phyloP scores from a whole-genome alignment of 2,329 filamentous ascomycete genomes.

The Fusarium sp. region DNA sequence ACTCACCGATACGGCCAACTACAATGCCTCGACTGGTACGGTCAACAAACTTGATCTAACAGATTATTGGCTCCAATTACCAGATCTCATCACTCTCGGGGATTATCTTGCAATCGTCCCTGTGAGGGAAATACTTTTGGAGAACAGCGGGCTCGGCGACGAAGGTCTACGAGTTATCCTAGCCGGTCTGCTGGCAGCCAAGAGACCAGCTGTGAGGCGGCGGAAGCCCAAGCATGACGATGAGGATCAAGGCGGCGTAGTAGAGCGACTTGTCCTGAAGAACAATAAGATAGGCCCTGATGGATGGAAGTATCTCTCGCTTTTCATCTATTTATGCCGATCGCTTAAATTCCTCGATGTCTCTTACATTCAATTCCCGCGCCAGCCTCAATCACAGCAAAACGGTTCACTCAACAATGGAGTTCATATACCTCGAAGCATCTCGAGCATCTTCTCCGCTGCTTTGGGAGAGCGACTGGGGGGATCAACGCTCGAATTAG shows the following conservation, averaged over 20 bases:
- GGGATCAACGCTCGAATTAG: conserved; percentile 79
- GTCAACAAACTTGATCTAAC: conserved; percentile 86
- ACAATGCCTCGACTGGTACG: conserved; percentile 73
- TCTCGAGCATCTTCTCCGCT: conserved; percentile 73
- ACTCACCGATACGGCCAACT: conserved; percentile 76
- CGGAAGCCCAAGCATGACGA: conserved; percentile 56
- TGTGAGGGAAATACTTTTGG: conserved; percentile 83
- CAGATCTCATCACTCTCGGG: conserved; percentile 86
- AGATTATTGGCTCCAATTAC: conserved; percentile 82
- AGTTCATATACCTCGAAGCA: conserved; percentile 46
- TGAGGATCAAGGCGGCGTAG: conserved; percentile 71
- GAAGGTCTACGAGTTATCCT: conserved; percentile 88
- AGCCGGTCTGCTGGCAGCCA: conserved; percentile 84
- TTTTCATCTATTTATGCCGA: conserved; percentile 90
- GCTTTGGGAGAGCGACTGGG: conserved; percentile 80
- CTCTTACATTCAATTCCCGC: conserved; percentile 83
- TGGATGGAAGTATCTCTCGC: conserved; percentile 89
- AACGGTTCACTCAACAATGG: conserved; percentile 47
- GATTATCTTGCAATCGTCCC: conserved; percentile 96
- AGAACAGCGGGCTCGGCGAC: conserved; percentile 87
- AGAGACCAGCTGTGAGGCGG: conserved; percentile 67
- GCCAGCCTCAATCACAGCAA: conserved; percentile 44
- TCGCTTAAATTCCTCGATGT: conserved; percentile 88
- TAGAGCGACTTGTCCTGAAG: conserved; percentile 88
- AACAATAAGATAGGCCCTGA: conserved; percentile 89